These are phyloP conservation scores for Jatropha multifida DNA, from an alignment of 441 rosid genomes.

Conservation along the genomic window DNA sequence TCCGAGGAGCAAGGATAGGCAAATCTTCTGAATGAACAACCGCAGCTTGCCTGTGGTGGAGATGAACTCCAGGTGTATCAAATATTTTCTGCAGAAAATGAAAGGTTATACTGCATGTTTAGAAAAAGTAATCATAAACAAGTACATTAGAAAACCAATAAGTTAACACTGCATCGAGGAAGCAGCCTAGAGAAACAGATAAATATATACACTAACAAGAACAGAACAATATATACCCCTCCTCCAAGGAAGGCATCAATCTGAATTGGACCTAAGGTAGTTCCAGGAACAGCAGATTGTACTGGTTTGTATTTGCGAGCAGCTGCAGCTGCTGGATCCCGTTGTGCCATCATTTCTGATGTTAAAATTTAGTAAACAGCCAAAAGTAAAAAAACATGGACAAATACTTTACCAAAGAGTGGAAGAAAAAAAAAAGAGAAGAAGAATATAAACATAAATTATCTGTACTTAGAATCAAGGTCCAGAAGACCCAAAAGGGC, in stretches of 20 bases:
- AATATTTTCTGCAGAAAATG: slow-evolving; percentile 58
- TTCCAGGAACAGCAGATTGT: slow-evolving; percentile 98
- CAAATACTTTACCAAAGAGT: background rate
- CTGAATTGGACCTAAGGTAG: slow-evolving; percentile 94
- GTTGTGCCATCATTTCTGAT: slow-evolving; percentile 74
- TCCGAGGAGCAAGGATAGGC: slow-evolving; percentile 91
- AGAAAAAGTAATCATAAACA: background rate
- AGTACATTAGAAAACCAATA: background rate
- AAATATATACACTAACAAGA: slow-evolving; percentile 17
- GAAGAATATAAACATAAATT: too few species aligned
- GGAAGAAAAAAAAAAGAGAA: background rate
- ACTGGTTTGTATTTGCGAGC: slow-evolving; percentile 88
- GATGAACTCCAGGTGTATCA: slow-evolving; percentile 97
- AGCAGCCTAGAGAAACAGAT: slow-evolving; percentile 8
- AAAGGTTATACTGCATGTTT: slow-evolving; percentile 4
- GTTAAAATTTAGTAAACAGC: background rate
- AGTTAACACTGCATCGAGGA: background rate
- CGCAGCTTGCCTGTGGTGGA: slow-evolving; percentile 97
- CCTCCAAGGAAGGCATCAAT: slow-evolving; percentile 92
- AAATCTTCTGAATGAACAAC: slow-evolving; percentile 86
- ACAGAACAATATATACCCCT: slow-evolving; percentile 51
- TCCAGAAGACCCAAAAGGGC: background rate
- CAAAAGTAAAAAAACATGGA: background rate
- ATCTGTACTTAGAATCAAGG: background rate
- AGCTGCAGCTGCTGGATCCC: slow-evolving; percentile 92